A percentile compares a stretch with the other conserved stretches of the same genome.
Conservation (phyloP, 2,329 filamentous ascomycete species). For the Phaeosphaeriaceae sp. region DNA sequence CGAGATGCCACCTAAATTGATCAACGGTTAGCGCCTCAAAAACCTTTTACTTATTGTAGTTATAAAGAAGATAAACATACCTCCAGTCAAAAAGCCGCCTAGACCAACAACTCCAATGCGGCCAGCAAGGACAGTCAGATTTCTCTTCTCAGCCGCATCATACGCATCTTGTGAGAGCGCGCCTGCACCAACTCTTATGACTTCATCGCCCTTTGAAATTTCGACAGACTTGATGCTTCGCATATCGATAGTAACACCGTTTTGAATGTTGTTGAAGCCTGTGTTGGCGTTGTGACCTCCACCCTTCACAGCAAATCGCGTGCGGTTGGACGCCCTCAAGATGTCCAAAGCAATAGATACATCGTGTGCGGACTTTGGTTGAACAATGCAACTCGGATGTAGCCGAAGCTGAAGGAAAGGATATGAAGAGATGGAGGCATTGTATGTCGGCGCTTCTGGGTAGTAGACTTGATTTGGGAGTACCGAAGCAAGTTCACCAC, state of each 20-base stretch:
- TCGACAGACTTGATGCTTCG: slow-evolving; percentile 27
- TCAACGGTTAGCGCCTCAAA: neutral
- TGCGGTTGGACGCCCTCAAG: slow-evolving; percentile 12
- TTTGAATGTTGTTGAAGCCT: slow-evolving; percentile 37
- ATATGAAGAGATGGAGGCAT: slow-evolving; percentile 30
- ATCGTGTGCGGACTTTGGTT: slow-evolving; percentile 24
- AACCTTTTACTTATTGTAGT: too few species aligned
- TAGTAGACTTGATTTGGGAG: slow-evolving; percentile 24
- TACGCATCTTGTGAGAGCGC: slow-evolving; percentile 48
- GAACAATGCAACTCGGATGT: slow-evolving; percentile 28
- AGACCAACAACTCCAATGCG: slow-evolving; percentile 38
- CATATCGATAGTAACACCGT: slow-evolving; percentile 43
- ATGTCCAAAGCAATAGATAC: slow-evolving; percentile 22
- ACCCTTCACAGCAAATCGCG: slow-evolving; percentile 31
- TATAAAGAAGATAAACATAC: slow-evolving; percentile 10
- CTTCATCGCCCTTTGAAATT: slow-evolving; percentile 13
- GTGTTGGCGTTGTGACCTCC: slow-evolving; percentile 32
- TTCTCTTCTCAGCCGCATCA: slow-evolving; percentile 22
- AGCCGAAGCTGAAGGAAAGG: slow-evolving; percentile 28
- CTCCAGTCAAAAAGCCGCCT: slow-evolving; percentile 39
- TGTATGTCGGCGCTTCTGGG: slow-evolving; percentile 25
- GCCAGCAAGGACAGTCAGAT: slow-evolving; percentile 28
- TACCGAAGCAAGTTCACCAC: slow-evolving; percentile 16
- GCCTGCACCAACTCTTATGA: slow-evolving; percentile 34
- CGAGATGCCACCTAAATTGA: slow-evolving; percentile 13